phyloP scores from a whole-genome alignment of 169 alveolate genomes.

The Ichthyophthirius multifiliis region DNA sequence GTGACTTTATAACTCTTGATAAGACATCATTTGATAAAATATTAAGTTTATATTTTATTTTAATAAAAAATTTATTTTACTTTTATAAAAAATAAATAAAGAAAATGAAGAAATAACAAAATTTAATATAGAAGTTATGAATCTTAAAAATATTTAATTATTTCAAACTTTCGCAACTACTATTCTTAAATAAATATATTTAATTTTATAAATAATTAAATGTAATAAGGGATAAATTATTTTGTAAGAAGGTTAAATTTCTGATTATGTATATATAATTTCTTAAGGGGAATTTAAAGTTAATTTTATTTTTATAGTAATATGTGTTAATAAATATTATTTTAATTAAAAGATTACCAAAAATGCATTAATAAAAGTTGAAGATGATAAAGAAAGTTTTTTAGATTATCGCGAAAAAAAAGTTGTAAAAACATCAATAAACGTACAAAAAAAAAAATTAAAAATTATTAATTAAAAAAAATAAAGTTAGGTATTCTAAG shows the following conservation, averaged over 20 bases:
- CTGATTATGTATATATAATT: not conserved
- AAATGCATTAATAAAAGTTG: not conserved
- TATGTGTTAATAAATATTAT: not conserved
- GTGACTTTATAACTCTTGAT: constrained; percentile 49
- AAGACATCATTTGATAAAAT: constrained; percentile 19
- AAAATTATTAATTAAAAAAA: not conserved
- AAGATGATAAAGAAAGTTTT: not conserved
- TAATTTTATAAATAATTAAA: not conserved
- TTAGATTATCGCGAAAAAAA: not conserved
- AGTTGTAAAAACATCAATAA: not conserved
- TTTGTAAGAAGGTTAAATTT: not conserved
- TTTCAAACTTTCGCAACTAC: not conserved
- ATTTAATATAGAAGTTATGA: not conserved
- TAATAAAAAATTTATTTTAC: not conserved
- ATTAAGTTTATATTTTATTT: not conserved
- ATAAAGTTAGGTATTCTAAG: not conserved
- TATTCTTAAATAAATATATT: not conserved
- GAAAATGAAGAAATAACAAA: not conserved
- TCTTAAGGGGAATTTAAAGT: not conserved
- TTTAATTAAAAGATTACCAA: not conserved
- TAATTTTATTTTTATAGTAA: too few species aligned
- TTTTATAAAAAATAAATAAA: not conserved
- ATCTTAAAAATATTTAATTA: not conserved
- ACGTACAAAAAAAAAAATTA: not conserved
- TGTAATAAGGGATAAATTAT: not conserved